Conservation (phyloP, 1,284 basidiomycete genomes). For the Fomes fomentarius region DNA sequence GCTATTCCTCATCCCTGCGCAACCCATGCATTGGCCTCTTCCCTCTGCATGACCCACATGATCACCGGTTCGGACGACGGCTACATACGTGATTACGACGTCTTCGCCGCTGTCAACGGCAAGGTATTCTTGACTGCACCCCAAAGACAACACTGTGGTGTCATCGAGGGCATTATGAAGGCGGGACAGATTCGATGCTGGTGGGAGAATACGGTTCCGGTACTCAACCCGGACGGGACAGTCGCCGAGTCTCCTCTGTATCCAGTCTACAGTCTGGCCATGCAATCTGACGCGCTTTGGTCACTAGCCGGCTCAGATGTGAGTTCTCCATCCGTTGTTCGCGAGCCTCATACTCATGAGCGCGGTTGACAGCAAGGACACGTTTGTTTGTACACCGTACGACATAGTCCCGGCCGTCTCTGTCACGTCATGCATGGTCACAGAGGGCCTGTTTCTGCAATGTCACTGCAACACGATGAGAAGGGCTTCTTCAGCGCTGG, state of each 20-base stretch:
- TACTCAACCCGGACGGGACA: conserved; percentile 34
- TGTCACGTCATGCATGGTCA: conserved; percentile 78
- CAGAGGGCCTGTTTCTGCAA: conserved; percentile 83
- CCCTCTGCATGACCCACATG: conserved; percentile 87
- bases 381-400: conserved; percentile 90
- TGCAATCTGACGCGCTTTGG: conserved; percentile 93
- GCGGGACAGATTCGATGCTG: conserved; percentile 86
- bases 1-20: conserved; percentile 89
- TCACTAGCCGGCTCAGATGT: conserved; percentile 85
- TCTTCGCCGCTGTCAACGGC: conserved; percentile 87
- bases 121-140: conserved; percentile 89
- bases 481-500: conserved; percentile 88
- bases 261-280: conserved; percentile 85
- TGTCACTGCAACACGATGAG: conserved; percentile 82
- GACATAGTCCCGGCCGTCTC: conserved; percentile 88
- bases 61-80: conserved; percentile 94
- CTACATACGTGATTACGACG: conserved; percentile 92
- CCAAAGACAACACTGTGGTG: conserved; percentile 85
- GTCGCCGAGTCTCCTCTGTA: conserved; percentile 56
- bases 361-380: conserved; percentile 64
- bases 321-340: conserved; percentile 34
- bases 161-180: conserved; percentile 93
- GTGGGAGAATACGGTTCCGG: conserved; percentile 78
- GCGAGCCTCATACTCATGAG: not conserved
- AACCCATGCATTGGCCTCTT: conserved; percentile 85